Percentiles rank a stretch among this genome's conserved stretches.
Evolutionary conservation across 2,329 filamentous ascomycete genomes (phyloP).

Genomic region (Aureobasidium mangrovei): DNA sequence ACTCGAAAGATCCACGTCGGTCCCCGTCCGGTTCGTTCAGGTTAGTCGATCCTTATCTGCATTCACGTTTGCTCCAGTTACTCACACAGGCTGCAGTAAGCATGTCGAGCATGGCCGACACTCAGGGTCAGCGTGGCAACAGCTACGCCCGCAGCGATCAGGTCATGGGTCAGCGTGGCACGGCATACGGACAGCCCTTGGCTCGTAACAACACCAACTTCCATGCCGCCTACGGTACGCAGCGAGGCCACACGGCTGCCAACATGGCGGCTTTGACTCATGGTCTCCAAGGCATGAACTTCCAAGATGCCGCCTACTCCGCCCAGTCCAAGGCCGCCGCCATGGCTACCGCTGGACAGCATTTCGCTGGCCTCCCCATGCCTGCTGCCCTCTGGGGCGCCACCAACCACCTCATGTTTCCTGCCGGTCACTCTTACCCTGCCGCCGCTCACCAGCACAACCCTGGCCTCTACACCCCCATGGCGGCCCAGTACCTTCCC

Average conservation of each 20-base stretch:
- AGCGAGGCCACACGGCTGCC: conserved; percentile 23
- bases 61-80: background rate
- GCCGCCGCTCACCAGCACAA: conserved; percentile 23
- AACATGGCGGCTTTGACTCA: conserved; percentile 31
- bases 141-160: conserved; percentile 3
- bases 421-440: conserved; percentile 22
- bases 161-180: conserved; percentile 24
- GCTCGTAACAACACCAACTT: conserved; percentile 24
- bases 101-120: conserved; percentile 27
- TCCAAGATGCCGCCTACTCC: conserved; percentile 27
- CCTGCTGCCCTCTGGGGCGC: conserved; percentile 26
- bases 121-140: conserved; percentile 25
- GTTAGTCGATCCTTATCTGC: background rate
- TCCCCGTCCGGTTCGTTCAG: background rate
- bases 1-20: background rate
- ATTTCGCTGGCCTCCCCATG: conserved; percentile 23
- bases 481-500: conserved; percentile 34
- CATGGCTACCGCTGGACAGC: conserved; percentile 23
- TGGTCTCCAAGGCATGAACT: conserved; percentile 33
- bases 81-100: conserved; percentile 16
- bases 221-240: conserved; percentile 28
- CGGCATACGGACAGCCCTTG: conserved; percentile 21
- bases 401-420: conserved; percentile 26
- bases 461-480: conserved; percentile 38
- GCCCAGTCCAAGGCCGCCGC: conserved; percentile 27